These are phyloP conservation scores for Candida neerlandica DNA, from an alignment of 1,139 yeast genomes.

Conservation along the genomic window DNA sequence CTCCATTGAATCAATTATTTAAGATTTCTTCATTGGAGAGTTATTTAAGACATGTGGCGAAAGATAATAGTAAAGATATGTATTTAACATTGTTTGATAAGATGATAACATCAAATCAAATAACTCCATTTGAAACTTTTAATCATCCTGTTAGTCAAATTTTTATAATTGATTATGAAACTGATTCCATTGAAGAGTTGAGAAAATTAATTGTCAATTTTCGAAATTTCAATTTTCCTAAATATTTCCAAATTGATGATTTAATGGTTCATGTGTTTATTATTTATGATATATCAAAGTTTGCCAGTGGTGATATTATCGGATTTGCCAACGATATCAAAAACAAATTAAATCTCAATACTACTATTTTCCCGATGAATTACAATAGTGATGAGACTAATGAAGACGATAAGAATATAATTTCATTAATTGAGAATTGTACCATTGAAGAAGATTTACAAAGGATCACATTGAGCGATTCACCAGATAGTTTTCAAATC, in stretches of 20 bases:
- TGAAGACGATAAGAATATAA: conserved; percentile 17
- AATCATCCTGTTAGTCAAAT: conserved; percentile 87
- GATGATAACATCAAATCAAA: conserved; percentile 59
- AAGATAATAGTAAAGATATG: conserved; percentile 27
- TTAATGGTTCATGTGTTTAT: conserved; percentile 51
- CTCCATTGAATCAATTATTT: conserved; percentile 33
- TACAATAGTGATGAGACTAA: conserved; percentile 7
- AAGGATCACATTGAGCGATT: conserved; percentile 31
- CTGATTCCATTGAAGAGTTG: conserved; percentile 53
- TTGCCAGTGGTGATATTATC: conserved; percentile 26
- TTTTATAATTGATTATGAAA: conserved; percentile 56
- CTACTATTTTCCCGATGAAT: conserved; percentile 33
- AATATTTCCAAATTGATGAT: conserved; percentile 60
- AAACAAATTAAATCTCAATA: conserved; percentile 26
- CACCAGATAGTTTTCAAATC: conserved; percentile 23
- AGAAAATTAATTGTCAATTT: conserved; percentile 42
- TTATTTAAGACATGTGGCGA: conserved; percentile 26
- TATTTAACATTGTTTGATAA: conserved; percentile 63
- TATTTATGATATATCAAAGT: conserved; percentile 31
- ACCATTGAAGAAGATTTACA: conserved; percentile 61
- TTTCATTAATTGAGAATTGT: conserved; percentile 37
- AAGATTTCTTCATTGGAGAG: conserved; percentile 44
- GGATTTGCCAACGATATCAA: conserved; percentile 36
- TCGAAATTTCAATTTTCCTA: conserved; percentile 52
- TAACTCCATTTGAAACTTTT: conserved; percentile 84